phyloP scores from a whole-genome alignment of 352 stramenopile genomes.

The Globisporangium radiosum region DNA sequence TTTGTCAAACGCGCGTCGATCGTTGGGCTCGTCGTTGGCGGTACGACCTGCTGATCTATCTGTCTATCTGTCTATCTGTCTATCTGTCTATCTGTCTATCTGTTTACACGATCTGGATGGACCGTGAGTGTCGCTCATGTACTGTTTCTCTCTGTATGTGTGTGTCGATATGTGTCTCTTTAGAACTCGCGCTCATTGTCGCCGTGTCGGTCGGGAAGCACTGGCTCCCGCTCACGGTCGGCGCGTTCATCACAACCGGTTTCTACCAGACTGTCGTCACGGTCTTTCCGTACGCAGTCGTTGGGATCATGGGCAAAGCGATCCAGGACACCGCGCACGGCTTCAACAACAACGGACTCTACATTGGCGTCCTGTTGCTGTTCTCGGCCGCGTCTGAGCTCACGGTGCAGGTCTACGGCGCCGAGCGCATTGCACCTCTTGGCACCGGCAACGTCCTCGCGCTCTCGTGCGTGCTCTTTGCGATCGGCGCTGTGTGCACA shows the following conservation, averaged over 20 bases:
- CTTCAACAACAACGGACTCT: conserved; percentile 81
- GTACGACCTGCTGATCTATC: conserved; percentile 16
- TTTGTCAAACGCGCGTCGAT: conserved; percentile 47
- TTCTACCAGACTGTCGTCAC: conserved; percentile 62
- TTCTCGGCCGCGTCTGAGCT: conserved; percentile 60
- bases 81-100: background rate
- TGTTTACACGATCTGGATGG: background rate
- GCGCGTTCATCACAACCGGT: conserved; percentile 41
- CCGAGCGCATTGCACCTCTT: conserved; percentile 48
- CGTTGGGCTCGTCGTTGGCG: conserved; percentile 35
- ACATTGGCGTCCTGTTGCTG: conserved; percentile 64
- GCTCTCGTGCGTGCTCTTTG: conserved; percentile 1
- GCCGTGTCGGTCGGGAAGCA: conserved; percentile 41
- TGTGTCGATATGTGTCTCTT: background rate
- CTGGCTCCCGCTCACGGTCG: conserved; percentile 42
- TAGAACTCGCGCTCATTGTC: conserved; percentile 41
- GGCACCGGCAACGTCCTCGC: conserved; percentile 50
- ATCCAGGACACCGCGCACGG: conserved; percentile 53
- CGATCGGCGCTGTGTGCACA: background rate
- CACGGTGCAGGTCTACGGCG: conserved; percentile 69
- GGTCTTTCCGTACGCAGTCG: conserved; percentile 72
- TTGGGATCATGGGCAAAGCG: conserved; percentile 77
- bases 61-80: background rate
- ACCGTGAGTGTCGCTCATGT: too few species aligned
- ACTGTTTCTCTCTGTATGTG: background rate